Conservation (phyloP, 2,329 filamentous ascomycete species). For the Gaeumannomyces sp. region DNA sequence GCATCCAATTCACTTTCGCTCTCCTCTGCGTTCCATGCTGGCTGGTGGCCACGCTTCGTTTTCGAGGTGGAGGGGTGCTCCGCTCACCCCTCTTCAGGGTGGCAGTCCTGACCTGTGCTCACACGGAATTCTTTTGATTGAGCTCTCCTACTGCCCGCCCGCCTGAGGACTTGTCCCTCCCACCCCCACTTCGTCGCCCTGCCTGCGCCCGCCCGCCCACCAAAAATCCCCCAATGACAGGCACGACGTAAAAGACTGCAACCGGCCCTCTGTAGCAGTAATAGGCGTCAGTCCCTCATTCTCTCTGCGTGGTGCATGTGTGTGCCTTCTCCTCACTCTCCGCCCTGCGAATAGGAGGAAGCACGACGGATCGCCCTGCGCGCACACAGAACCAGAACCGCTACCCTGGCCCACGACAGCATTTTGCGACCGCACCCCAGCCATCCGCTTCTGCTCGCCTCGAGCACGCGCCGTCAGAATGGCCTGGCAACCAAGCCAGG, state of each 20-base stretch:
- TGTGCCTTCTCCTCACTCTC: neutral
- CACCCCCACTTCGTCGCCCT: neutral
- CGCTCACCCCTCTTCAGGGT: neutral
- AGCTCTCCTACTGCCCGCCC: neutral
- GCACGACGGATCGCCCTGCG: neutral
- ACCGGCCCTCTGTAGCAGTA: neutral
- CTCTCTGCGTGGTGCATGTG: neutral
- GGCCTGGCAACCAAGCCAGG: constrained; percentile 87
- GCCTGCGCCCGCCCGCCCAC: neutral
- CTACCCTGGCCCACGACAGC: no score
- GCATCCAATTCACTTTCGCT: neutral
- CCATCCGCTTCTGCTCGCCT: neutral
- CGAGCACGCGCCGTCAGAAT: constrained; percentile 38
- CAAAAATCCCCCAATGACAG: constrained; percentile 1
- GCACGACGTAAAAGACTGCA: neutral
- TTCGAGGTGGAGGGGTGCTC: neutral
- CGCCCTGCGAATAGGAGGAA: neutral
- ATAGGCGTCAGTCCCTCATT: neutral
- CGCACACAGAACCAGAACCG: neutral
- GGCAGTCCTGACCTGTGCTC: neutral
- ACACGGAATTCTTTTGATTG: neutral
- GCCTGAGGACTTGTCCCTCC: neutral
- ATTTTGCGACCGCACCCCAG: neutral
- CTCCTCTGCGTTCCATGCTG: neutral
- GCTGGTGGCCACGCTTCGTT: neutral